Evolutionary conservation across 306 rosid species (phyloP), one percentile per base, ranked within the genome.

Genomic region (Trichosanthes truncata): DNA sequence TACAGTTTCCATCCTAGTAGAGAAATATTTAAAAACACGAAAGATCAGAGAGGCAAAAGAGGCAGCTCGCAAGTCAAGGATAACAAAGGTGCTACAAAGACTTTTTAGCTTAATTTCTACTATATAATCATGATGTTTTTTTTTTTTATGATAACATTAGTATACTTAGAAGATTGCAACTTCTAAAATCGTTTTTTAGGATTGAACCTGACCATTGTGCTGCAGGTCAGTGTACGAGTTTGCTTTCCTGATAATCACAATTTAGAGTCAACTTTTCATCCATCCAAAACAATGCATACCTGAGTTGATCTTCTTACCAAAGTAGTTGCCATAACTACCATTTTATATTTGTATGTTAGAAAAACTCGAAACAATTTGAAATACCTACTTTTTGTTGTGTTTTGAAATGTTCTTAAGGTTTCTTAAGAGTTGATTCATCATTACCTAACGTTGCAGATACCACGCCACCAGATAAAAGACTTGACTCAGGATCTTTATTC

Each of bases 191-290:
- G 3, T 63, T 33, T 20, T 29, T 46, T 62, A 55, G 59, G n/a
- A 3, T 13, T 45, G 71, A 51, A 18, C 78, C 18, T n/a, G 62
- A 78, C 18, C 57, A 60, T 26, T 21, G 53, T 74, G 77, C 40
- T 86, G 86, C 89, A 94, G 98, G 91, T 91, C 33, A 89, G 89
- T n/a, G 86, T 95, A 59, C 89, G 98, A 87, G 87, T 90, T 79
- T 88, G 97, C 35, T 92, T 95, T 85, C 97, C 97, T 17, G 98
- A 95, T 85, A 90, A 92, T 81, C 89, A 85, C 84, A 95, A 97
- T 33, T 87, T 92, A 56, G 98, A 94, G 92, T 92, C 84, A 68
- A 84, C 84, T 25, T 95, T 95, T 83, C 95, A 91, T 81, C 90
- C 98, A 66, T 88, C 97, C 4, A 97, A 95, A 82, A 91, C 89